phyloP scores from a whole-genome alignment of 2,329 filamentous ascomycete genomes.

The Epicoccum nigrum region DNA sequence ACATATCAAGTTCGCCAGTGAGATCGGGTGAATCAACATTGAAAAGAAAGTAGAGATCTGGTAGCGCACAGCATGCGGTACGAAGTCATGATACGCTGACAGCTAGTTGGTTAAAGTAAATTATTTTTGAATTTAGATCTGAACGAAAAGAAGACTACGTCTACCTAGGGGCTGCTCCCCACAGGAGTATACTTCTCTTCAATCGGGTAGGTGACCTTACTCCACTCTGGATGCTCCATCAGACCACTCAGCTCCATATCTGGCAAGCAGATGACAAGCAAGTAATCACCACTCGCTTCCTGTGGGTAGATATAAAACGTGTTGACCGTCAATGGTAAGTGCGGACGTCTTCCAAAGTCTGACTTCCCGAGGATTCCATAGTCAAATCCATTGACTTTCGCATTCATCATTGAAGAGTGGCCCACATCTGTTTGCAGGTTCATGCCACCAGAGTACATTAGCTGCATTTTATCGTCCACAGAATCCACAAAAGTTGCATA shows the following conservation, averaged over 20 bases:
- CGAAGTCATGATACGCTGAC: no score
- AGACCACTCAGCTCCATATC: slow-evolving; percentile 5
- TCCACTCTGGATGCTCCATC: slow-evolving; percentile 5
- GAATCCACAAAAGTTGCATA: slow-evolving; percentile 39
- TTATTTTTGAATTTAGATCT: no score
- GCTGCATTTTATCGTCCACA: slow-evolving; percentile 30
- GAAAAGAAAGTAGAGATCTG: no score
- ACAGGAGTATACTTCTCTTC: slow-evolving; percentile 5
- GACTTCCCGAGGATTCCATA: slow-evolving; percentile 17
- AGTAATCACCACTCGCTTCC: background rate
- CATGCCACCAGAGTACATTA: slow-evolving; percentile 32
- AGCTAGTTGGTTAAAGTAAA: no score
- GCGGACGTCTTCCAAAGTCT: slow-evolving; percentile 14
- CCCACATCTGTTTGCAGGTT: slow-evolving; percentile 18
- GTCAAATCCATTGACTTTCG: slow-evolving; percentile 21
- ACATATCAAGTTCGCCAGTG: no score
- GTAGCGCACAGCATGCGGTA: no score
- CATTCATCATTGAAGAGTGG: slow-evolving; percentile 24
- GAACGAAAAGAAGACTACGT: no score
- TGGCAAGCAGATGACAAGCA: slow-evolving; percentile 2
- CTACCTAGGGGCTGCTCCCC: no score
- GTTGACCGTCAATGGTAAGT: slow-evolving; percentile 1
- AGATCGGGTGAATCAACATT: no score
- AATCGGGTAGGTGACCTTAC: background rate
- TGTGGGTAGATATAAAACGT: slow-evolving; percentile 17